A percentile compares a stretch with the other conserved stretches of the same genome.
phyloP scores from a whole-genome alignment of 2,329 filamentous ascomycete genomes.

The Graphilbum ipis-grandicollis region DNA sequence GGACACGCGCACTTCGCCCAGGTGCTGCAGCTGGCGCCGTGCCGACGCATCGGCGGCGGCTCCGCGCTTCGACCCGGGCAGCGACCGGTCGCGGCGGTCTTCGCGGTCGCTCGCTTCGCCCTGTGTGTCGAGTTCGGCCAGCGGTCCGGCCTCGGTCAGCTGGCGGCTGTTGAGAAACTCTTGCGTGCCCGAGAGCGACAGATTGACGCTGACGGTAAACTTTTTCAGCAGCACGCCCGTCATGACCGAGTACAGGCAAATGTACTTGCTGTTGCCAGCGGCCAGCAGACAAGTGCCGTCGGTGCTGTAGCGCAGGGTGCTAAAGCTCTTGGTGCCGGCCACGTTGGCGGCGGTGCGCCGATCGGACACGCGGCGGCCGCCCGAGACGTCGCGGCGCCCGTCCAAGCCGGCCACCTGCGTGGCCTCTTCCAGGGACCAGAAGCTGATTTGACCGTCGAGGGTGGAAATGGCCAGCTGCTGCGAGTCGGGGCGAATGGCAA shows the following conservation, averaged over 20 bases:
- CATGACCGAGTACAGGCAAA: conserved; percentile 88
- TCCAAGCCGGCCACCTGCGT: conserved; percentile 76
- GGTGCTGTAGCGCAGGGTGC: conserved; percentile 73
- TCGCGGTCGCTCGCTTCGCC: conserved; percentile 65
- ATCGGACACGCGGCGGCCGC: conserved; percentile 76
- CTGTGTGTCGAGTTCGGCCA: conserved; percentile 69
- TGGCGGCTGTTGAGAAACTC: conserved; percentile 90
- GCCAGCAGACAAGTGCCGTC: conserved; percentile 85
- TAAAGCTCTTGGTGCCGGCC: conserved; percentile 79
- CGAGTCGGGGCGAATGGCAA: conserved; percentile 80
- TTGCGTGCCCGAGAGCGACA: conserved; percentile 90
- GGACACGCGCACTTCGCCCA: conserved; percentile 73
- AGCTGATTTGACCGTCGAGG: conserved; percentile 81
- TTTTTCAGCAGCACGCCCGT: conserved; percentile 88
- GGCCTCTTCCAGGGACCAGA: conserved; percentile 84
- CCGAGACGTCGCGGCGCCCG: conserved; percentile 79
- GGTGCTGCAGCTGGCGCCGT: conserved; percentile 53
- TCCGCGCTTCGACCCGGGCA: conserved; percentile 81
- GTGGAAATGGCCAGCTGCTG: conserved; percentile 83
- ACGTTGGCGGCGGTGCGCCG: conserved; percentile 82
- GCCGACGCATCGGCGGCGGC: conserved; percentile 62
- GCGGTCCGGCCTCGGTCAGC: conserved; percentile 77
- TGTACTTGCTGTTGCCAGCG: conserved; percentile 94
- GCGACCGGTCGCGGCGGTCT: conserved; percentile 43
- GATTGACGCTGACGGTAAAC: conserved; percentile 86